phyloP scores from a whole-genome alignment of 306 rosid species.

The Pterocarpus macrocarpus region DNA sequence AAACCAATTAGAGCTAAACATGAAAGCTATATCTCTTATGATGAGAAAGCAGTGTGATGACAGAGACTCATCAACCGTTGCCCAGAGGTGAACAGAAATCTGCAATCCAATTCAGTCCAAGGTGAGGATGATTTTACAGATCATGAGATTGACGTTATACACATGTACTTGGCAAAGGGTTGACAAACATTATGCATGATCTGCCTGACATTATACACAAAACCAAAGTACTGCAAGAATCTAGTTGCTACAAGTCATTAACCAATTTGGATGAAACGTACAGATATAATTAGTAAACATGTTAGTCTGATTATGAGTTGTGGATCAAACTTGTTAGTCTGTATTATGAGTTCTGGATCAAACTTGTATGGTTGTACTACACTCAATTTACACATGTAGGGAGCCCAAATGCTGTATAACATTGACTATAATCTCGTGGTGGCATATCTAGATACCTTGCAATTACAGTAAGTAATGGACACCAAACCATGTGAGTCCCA shows the following conservation, averaged over 20 bases:
- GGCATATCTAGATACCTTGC: not conserved
- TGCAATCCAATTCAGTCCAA: slow-evolving; percentile 58
- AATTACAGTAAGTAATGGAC: not conserved
- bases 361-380: not conserved
- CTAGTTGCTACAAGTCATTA: slow-evolving; percentile 4
- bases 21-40: slow-evolving; percentile 70
- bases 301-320: not conserved
- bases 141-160: slow-evolving; percentile 29
- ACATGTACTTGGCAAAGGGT: not conserved
- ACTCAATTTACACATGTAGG: not conserved
- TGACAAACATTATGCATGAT: not conserved
- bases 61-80: slow-evolving; percentile 73
- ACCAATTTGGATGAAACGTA: slow-evolving; percentile 31
- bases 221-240: slow-evolving; percentile 14
- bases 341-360: not conserved
- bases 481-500: not conserved
- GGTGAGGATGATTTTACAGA: slow-evolving; percentile 36
- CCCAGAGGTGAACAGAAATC: slow-evolving; percentile 91
- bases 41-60: slow-evolving; percentile 77
- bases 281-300: not conserved
- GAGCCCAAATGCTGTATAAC: not conserved
- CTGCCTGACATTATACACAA: not conserved
- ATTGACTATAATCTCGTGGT: not conserved
- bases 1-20: slow-evolving; percentile 65
- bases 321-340: not conserved